Evolutionary conservation across 805 yeast species (phyloP), one percentile per base, ranked within the genome.

Genomic region (Phaffomyces thermotolerans): DNA sequence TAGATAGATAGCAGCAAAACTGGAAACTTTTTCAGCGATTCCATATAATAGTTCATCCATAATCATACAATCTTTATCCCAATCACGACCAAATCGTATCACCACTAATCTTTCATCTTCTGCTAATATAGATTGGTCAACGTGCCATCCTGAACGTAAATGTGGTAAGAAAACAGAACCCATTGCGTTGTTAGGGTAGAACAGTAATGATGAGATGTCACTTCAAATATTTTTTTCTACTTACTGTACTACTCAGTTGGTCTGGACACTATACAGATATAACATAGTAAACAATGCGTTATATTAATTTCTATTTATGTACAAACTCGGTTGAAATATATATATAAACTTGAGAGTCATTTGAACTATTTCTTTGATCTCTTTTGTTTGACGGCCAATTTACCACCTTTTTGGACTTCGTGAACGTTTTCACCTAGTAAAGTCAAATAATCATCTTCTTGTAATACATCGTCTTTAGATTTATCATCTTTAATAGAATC

Each of bases 61-160:
- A 36, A 79, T 66, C 89, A 89, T 82, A 57, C 96, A 88, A 37
- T 82, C 85, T 39, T 76, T 72, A 50, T 84, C 86, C 58, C 69
- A 63, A 49, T 85, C 95, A 36, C 83, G 67, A 1, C 99, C 99
- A 61, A 93, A 93, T 32, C 99, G 70, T 15, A 93, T 77, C 10
- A 90, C 81, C 23, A 93, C 97, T 8, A 93, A 64, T 45, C 96
- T 67, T 41, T 87, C 95, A 46, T 85, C 95, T 58, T 93, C 99
- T n/a, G 88, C 78, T 20, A 93, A 70, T 33, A 93, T 93, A 7
- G 99, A 96, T 59, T 93, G 98, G 65, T 93, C 99, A 29, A 93
- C 98, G 58, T 93, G 99, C 97, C 96, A 88, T 6, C 95, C 96
- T 0, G 91, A 74, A 24, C 71, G 76, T 45, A 88, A 66, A 58